Evolutionary conservation across 805 yeast species (phyloP), one percentile per base, ranked within the genome.

Genomic region (Candida railenensis): DNA sequence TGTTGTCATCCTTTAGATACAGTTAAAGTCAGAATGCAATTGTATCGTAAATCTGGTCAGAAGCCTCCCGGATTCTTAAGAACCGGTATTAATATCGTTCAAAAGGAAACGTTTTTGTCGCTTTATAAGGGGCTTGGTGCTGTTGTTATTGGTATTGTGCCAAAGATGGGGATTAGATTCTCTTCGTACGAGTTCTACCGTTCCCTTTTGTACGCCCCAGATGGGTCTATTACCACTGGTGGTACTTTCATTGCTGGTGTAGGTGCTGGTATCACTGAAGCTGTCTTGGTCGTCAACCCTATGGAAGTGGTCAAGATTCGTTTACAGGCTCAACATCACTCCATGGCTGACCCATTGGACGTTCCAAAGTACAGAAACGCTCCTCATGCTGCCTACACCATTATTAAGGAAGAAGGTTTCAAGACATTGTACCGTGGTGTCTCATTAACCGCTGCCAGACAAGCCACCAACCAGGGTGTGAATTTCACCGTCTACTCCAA

Each of bases 1-100:
- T 83, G 92, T 66, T 92, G 99, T 66, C 99, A 92, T 67, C 98
- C 98, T n/a, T 78, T 92, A 57, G 99, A 92, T 65, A 92, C 99
- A 36, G 88, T 92, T 65, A 92, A 92, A 69, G 99, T 92, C 51
- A 82, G 98, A 63, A 92, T 92, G 98, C 98, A 92, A 68, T 78
- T 92, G 58, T 85, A 86, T 63, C 81, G 81, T 61, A 85, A 83
- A 62, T 67, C 78, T 3, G 81, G 85, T n/a, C 76, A 78, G 41
- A 87, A 85, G 63, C 84, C 90, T 18, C 94, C 96, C 3, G 97
- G 98, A 0, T 89, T 92, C 59, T 59, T 89, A 49, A 77, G 73
- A 43, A 92, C 98, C 3, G 98, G 97, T 56, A 71, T 78, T 44
- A 75, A 77, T 49, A 91, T 92, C 53, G 88, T 83, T 47, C 76